Conservation (phyloP, 2,329 filamentous ascomycete genomes). For the Aspergillus hiratsukae region DNA sequence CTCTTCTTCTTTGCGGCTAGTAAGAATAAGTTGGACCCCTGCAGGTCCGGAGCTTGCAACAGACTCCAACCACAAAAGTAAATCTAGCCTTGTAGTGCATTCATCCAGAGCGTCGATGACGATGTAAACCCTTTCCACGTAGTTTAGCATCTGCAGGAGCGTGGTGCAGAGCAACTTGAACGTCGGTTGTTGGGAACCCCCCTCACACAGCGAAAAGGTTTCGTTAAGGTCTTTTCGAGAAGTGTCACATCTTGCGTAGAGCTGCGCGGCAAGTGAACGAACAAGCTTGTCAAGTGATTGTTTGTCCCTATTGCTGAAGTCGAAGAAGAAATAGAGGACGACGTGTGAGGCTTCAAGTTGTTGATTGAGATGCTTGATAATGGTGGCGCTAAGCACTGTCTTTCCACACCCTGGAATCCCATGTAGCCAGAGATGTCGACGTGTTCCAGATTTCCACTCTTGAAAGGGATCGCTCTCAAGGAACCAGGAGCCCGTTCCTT, state of each 20-base stretch:
- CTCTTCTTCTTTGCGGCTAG: slow-evolving; percentile 11
- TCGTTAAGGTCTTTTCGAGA: neutral
- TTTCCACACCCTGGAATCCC: slow-evolving; percentile 5
- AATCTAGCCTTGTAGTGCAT: neutral
- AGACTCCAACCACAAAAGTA: neutral
- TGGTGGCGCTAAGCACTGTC: slow-evolving; percentile 2
- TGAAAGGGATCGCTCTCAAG: neutral
- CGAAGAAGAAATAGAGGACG: slow-evolving; percentile 5
- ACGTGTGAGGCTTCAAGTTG: neutral
- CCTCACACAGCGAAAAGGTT: neutral
- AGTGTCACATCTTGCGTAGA: slow-evolving; percentile 1
- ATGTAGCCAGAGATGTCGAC: slow-evolving; percentile 2
- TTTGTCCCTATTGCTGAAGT: slow-evolving; percentile 5
- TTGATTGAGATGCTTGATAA: slow-evolving; percentile 2
- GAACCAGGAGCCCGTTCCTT: neutral
- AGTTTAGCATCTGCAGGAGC: neutral
- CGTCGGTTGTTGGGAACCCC: slow-evolving; percentile 2
- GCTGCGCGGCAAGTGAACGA: slow-evolving; percentile 2
- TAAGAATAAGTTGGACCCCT: neutral
- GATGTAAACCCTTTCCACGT: neutral
- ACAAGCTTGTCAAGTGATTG: slow-evolving; percentile 1
- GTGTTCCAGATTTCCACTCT: neutral
- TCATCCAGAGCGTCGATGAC: slow-evolving; percentile 7
- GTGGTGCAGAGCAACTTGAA: neutral
- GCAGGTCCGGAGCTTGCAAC: neutral